Percentiles rank a stretch among this genome's conserved stretches.
phyloP scores from a whole-genome alignment of 1,139 yeast species.

The Candida labiduridarum region DNA sequence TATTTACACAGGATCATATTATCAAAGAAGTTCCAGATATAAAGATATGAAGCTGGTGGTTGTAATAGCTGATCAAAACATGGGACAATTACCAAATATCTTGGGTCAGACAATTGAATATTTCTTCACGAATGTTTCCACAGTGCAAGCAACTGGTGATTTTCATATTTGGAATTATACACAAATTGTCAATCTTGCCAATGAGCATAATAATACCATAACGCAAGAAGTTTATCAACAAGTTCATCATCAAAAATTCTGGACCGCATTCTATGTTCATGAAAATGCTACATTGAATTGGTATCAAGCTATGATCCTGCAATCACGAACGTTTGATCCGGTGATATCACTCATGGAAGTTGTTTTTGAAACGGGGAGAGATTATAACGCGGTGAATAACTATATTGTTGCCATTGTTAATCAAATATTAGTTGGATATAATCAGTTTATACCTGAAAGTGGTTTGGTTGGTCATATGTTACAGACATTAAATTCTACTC shows the following conservation, averaged over 20 bases:
- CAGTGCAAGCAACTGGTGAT: conserved; percentile 23
- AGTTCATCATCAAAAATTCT: conserved; percentile 34
- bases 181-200: conserved; percentile 22
- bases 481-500: conserved; percentile 21
- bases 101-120: conserved; percentile 25
- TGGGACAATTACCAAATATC: conserved; percentile 25
- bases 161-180: conserved; percentile 24
- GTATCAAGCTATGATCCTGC: conserved; percentile 20
- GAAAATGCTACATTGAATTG: conserved; percentile 30
- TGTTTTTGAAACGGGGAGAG: conserved; percentile 36
- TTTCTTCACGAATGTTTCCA: conserved; percentile 27
- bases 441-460: conserved; percentile 20
- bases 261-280: conserved; percentile 32
- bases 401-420: conserved; percentile 23
- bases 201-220: conserved; percentile 21
- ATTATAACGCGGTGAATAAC: conserved; percentile 31
- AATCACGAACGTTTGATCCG: conserved; percentile 20
- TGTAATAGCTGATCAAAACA: conserved; percentile 27
- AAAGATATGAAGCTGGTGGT: conserved; percentile 27
- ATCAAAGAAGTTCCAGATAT: conserved; percentile 22
- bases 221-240: conserved; percentile 30
- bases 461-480: conserved; percentile 24
- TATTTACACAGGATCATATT: conserved; percentile 38
- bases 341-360: conserved; percentile 22
- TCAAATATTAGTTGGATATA: conserved; percentile 18